These are phyloP conservation scores for Aspergillus mulundensis DNA, from an alignment of 495 filamentous ascomycete genomes.

Conservation along the genomic window DNA sequence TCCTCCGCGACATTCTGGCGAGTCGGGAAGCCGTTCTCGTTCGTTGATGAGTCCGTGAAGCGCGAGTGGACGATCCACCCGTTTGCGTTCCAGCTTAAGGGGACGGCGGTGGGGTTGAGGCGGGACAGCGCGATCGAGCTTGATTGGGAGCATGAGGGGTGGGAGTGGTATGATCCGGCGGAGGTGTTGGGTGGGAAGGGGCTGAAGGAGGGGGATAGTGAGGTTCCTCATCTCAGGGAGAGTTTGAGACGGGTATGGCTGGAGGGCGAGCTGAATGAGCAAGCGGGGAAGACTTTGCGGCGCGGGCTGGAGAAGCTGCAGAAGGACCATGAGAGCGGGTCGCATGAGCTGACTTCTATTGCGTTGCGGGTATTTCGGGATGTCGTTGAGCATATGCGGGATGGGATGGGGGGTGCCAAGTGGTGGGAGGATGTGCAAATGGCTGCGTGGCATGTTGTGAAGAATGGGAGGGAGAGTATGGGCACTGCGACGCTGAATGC, in stretches of 20 bases:
- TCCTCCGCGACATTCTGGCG: slow-evolving; percentile 47
- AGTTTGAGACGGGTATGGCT: slow-evolving; percentile 56
- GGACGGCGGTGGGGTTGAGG: slow-evolving; percentile 14
- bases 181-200: slow-evolving; percentile 34
- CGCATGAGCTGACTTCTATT: slow-evolving; percentile 49
- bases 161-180: slow-evolving; percentile 52
- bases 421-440: slow-evolving; percentile 56
- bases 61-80: slow-evolving; percentile 62
- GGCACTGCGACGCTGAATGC: slow-evolving; percentile 53
- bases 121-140: slow-evolving; percentile 44
- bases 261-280: slow-evolving; percentile 39
- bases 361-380: slow-evolving; percentile 47
- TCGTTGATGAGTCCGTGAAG: slow-evolving; percentile 46
- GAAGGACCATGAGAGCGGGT: slow-evolving; percentile 53
- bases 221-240: slow-evolving; percentile 53
- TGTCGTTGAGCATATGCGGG: slow-evolving; percentile 26
- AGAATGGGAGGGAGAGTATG: slow-evolving; percentile 62
- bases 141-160: slow-evolving; percentile 62
- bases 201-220: slow-evolving; percentile 24
- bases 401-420: slow-evolving; percentile 11
- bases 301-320: slow-evolving; percentile 44
- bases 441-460: slow-evolving; percentile 61
- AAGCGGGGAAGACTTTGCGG: slow-evolving; percentile 39
- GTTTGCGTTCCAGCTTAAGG: slow-evolving; percentile 54
- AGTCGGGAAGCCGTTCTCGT: slow-evolving; percentile 55